Percentiles rank a stretch among this genome's conserved stretches.
These are phyloP conservation scores for Fraxinus angustifolia DNA, from an alignment of 305 asterid species.

Conservation along the genomic window DNA sequence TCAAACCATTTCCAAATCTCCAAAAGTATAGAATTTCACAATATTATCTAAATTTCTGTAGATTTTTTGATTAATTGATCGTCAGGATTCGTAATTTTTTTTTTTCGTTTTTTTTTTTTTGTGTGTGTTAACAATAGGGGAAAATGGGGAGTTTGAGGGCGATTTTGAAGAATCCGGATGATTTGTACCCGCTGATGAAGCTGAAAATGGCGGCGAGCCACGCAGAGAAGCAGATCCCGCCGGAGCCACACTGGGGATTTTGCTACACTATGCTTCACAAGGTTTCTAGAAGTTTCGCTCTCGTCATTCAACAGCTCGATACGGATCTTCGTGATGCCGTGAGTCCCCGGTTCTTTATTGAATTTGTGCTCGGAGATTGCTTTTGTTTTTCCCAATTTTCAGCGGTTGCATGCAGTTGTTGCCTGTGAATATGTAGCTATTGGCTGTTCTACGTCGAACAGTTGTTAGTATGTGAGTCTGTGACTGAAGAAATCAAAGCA, in stretches of 20 bases:
- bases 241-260: slow-evolving; percentile 92
- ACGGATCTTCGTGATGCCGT: slow-evolving; percentile 93
- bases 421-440: no score
- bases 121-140: slow-evolving; percentile 13
- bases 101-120: not conserved
- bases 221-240: slow-evolving; percentile 89
- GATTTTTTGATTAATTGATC: not conserved
- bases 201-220: slow-evolving; percentile 60
- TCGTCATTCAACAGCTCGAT: slow-evolving; percentile 90
- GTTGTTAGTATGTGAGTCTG: no score
- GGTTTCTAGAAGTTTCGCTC: slow-evolving; percentile 86
- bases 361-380: not conserved
- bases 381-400: no score
- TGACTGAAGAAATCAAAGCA: no score
- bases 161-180: slow-evolving; percentile 77
- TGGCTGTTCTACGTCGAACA: no score
- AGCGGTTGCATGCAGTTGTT: no score
- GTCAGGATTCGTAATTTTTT: not conserved
- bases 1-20: not conserved
- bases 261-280: slow-evolving; percentile 85
- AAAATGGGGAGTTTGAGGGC: slow-evolving; percentile 67
- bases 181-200: slow-evolving; percentile 74
- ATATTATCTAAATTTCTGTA: not conserved
- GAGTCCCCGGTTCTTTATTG: slow-evolving; percentile 23
- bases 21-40: not conserved